These are phyloP conservation scores for Solanum hybrid DNA, from an alignment of 305 asterid genomes.

Conservation along the genomic window DNA sequence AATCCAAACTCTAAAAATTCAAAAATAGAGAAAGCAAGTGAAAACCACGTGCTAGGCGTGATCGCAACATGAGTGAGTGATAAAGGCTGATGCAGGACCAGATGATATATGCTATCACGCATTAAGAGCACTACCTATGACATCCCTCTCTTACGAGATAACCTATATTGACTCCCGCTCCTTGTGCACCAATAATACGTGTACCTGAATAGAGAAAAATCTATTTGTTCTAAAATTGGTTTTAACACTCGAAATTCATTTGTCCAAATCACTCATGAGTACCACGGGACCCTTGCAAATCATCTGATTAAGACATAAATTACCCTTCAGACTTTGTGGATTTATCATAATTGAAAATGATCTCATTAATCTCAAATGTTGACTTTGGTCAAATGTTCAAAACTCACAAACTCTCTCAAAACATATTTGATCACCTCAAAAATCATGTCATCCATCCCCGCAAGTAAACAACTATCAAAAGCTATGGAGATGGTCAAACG, in stretches of 20 bases:
- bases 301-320: background rate
- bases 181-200: background rate
- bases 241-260: background rate
- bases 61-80: background rate
- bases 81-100: background rate
- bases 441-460: background rate
- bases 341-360: background rate
- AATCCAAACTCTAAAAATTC: background rate
- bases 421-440: background rate
- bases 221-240: background rate
- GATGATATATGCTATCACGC: background rate
- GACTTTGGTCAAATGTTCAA: background rate
- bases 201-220: background rate
- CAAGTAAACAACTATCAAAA: background rate
- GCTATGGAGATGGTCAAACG: background rate
- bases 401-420: background rate
- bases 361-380: background rate
- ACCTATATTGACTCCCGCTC: background rate
- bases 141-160: background rate
- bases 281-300: background rate
- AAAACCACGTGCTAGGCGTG: background rate
- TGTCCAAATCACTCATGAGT: background rate
- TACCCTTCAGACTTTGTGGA: background rate
- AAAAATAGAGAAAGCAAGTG: background rate
- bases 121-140: background rate